Evolutionary conservation across 2,329 filamentous ascomycete species (phyloP).

Genomic region (Mariannaea elegans): DNA sequence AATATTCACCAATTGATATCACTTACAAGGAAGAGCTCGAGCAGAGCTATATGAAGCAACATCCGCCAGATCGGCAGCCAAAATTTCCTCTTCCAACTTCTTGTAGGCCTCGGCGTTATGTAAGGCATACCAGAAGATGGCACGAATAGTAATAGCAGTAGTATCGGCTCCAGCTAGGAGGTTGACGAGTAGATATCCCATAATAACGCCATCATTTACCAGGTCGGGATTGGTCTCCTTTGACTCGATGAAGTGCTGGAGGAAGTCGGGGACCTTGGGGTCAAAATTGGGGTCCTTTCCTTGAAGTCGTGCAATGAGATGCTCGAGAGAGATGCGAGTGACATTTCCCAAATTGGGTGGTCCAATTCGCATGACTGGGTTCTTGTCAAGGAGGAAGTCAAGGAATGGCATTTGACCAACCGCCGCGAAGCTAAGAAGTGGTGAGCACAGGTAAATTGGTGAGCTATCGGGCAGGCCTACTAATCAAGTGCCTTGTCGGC

Average conservation of each 20-base stretch:
- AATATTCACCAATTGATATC: no score
- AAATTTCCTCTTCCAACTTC: conserved; percentile 28
- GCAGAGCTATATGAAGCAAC: conserved; percentile 26
- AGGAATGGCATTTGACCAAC: conserved; percentile 43
- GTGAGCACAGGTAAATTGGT: neutral
- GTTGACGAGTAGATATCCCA: conserved; percentile 46
- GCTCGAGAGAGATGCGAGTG: conserved; percentile 29
- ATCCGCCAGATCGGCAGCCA: conserved; percentile 21
- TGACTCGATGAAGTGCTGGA: conserved; percentile 48
- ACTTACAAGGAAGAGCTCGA: conserved; percentile 28
- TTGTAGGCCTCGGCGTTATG: conserved; percentile 41
- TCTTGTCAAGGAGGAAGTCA: conserved; percentile 41
- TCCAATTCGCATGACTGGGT: conserved; percentile 38
- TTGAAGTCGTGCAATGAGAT: conserved; percentile 27
- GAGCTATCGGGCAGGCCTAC: neutral
- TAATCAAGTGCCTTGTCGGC: conserved; percentile 38
- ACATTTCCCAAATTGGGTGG: conserved; percentile 33
- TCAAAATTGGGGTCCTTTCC: conserved; percentile 32
- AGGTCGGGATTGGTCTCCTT: conserved; percentile 45
- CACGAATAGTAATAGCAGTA: conserved; percentile 46
- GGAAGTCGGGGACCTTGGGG: conserved; percentile 41
- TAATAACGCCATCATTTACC: conserved; percentile 48
- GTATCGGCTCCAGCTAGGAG: conserved; percentile 50
- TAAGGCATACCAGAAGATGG: conserved; percentile 50
- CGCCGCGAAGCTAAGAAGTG: conserved; percentile 43